These are phyloP conservation scores for Hypoxylon trugodes DNA, from an alignment of 495 filamentous ascomycete species.

Conservation along the genomic window DNA sequence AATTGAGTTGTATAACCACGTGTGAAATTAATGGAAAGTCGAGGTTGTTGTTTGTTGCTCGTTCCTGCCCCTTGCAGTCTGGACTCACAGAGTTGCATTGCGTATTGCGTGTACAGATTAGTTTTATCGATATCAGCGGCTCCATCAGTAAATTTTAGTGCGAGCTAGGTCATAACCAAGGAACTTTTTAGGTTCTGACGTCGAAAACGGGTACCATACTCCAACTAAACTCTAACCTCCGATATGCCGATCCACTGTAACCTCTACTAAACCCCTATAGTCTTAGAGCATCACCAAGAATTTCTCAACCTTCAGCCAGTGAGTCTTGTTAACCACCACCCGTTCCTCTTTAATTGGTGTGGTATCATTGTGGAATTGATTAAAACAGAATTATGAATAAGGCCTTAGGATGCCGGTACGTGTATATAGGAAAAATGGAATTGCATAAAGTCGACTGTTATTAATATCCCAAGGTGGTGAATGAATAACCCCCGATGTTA, in stretches of 20 bases:
- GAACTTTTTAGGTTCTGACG: conserved; percentile 10
- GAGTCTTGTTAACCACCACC: too few relatives aligned
- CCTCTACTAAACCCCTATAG: too few relatives aligned
- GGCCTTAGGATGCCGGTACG: too few relatives aligned
- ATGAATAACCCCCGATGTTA: not conserved
- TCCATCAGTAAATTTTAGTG: not conserved
- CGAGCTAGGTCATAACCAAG: not conserved
- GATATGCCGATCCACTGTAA: conserved; percentile 15
- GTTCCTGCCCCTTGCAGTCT: conserved; percentile 32
- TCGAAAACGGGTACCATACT: conserved; percentile 1
- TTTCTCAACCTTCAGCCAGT: too few relatives aligned
- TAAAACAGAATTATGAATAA: not conserved
- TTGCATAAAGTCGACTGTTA: too few relatives aligned
- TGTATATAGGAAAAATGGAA: too few relatives aligned
- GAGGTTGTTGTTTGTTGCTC: conserved; percentile 16
- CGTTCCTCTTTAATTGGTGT: too few relatives aligned
- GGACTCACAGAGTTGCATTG: conserved; percentile 30
- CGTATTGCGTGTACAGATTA: conserved; percentile 35
- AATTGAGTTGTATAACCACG: too few relatives aligned
- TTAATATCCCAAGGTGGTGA: too few relatives aligned
- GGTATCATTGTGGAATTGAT: not conserved
- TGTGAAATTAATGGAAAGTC: too few relatives aligned
- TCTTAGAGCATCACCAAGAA: too few relatives aligned
- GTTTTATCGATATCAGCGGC: conserved; percentile 32
- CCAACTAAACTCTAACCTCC: not conserved